Base-by-base conservation (phyloP, 192 early-diverging fungal species). In the Umbelopsis vinacea region DNA sequence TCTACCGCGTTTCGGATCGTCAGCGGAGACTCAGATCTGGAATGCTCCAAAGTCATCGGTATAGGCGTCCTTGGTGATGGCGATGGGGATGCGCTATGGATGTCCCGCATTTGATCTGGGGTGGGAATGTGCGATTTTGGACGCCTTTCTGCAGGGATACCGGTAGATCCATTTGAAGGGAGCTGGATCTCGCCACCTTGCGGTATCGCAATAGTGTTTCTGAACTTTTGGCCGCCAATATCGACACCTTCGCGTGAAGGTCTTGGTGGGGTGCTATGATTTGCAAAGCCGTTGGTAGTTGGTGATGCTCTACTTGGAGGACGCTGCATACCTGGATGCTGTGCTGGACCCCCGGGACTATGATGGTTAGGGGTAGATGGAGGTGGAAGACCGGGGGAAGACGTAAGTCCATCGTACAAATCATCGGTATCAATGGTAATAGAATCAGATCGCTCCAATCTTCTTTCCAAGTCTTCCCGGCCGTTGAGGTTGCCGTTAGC, bases 231-330 rank as follows among this genome's bases (percentile, higher is more conserved):
- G 66, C 71, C 57, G 66, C 71, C 57, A 45, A 76, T 22, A 67
- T 76, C 67, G 67, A 68, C 46, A 67, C 73, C 77, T 74, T 85
- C 71, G 53, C 80, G 79, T 29, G 63, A 78, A 19, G 47, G 83
- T 46, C 54, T 80, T 52, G 71, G 71, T 21, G 52, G 78, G 47
- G 69, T 79, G 46, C 14, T 68, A 48, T 71, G 73, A 73, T 74
- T 79, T 73, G 45, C 73, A 68, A 38, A 69, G 71, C 57, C 80
- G 66, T 46, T 76, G 22, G 69, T 35, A 15, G 67, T 40, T 68
- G 48, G 48, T 6, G 48, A 50, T 19, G 72, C 48, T 43, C 63
- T 38, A n/a, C 63, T 66, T 23, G 47, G 66, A 24, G 72, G 47
- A 6, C n/a, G 29, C 17, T 47, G 57, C 17, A 63, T 63, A 17